These are phyloP conservation scores for Sarocladiaceae sp. DNA, from an alignment of 2,329 filamentous ascomycete species.

Conservation along the genomic window DNA sequence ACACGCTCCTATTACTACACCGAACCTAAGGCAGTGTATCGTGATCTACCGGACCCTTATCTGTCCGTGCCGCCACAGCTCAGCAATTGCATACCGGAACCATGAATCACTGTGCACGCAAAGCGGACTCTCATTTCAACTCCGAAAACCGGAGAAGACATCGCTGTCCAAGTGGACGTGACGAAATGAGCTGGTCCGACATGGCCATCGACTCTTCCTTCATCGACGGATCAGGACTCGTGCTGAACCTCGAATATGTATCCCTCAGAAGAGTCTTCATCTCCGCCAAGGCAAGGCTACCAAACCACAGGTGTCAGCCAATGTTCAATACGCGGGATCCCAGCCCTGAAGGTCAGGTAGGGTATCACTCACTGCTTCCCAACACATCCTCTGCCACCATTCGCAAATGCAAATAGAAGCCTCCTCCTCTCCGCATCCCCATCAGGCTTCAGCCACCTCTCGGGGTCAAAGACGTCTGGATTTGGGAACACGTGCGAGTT, in stretches of 20 bases:
- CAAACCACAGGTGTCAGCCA: not conserved
- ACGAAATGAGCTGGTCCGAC: constrained; percentile 62
- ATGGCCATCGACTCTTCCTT: constrained; percentile 53
- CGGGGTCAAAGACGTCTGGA: constrained; percentile 70
- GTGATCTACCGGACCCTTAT: too few relatives aligned
- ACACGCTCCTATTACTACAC: too few relatives aligned
- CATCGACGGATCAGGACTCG: constrained; percentile 47
- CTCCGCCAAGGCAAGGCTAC: constrained; percentile 53
- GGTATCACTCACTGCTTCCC: constrained; percentile 55
- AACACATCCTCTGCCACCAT: constrained; percentile 58
- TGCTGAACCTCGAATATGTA: constrained; percentile 53
- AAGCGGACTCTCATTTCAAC: too few relatives aligned
- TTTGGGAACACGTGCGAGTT: constrained; percentile 66
- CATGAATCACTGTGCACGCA: too few relatives aligned
- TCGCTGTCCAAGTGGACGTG: constrained; percentile 52
- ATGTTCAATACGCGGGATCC: not conserved
- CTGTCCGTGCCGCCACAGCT: too few relatives aligned
- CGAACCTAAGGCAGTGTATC: too few relatives aligned
- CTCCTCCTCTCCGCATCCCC: constrained; percentile 66
- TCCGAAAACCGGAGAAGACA: constrained; percentile 47
- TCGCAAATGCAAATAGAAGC: constrained; percentile 60
- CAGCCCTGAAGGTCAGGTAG: not conserved
- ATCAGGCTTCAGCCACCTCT: constrained; percentile 71
- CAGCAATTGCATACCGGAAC: too few relatives aligned
- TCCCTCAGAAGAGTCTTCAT: constrained; percentile 62